A percentile compares a stretch with the other conserved stretches of the same genome.
phyloP scores from a whole-genome alignment of 768 basidiomycete genomes.

The Amanita fuliginea region DNA sequence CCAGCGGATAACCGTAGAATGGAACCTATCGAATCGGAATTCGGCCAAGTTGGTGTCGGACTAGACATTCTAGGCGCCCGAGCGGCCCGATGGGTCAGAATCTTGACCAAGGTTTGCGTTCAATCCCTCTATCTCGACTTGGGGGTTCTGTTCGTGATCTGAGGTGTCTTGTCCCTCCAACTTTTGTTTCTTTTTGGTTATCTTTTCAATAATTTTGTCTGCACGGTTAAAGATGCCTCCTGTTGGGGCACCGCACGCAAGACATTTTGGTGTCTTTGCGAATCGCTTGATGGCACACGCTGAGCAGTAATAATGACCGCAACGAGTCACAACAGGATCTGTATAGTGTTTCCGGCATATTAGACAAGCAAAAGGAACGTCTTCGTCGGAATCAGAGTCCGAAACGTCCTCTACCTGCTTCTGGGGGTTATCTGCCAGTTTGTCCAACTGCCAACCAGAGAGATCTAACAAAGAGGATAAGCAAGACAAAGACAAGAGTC shows the following conservation, averaged over 20 bases:
- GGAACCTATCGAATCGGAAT: neutral
- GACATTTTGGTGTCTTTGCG: conserved; percentile 88
- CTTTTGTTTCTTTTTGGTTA: conserved; percentile 61
- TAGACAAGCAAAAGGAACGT: conserved; percentile 96
- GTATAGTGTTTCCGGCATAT: conserved; percentile 93
- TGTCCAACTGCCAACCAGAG: conserved; percentile 98
- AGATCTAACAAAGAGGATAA: conserved; percentile 46
- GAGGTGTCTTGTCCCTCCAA: conserved; percentile 41
- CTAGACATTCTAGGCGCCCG: conserved; percentile 2
- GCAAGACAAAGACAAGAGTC: conserved; percentile 1
- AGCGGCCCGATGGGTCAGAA: conserved; percentile 19
- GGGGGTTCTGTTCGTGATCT: conserved; percentile 25
- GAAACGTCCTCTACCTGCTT: conserved; percentile 52
- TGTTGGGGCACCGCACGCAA: conserved; percentile 88
- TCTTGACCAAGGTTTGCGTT: conserved; percentile 22
- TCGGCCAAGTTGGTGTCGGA: neutral
- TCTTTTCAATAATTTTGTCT: conserved; percentile 84
- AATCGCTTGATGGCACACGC: conserved; percentile 93
- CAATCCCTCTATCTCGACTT: conserved; percentile 55
- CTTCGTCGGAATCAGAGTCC: conserved; percentile 62
- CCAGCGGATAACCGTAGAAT: neutral
- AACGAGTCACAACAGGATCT: conserved; percentile 91
- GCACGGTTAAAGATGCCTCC: conserved; percentile 95
- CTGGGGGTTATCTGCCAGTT: conserved; percentile 70
- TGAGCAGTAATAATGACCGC: conserved; percentile 94